Percentiles rank a stretch among this genome's conserved stretches.
Evolutionary conservation across 75 land plant species (phyloP).

Genomic region (Sequoia sempervirens): DNA sequence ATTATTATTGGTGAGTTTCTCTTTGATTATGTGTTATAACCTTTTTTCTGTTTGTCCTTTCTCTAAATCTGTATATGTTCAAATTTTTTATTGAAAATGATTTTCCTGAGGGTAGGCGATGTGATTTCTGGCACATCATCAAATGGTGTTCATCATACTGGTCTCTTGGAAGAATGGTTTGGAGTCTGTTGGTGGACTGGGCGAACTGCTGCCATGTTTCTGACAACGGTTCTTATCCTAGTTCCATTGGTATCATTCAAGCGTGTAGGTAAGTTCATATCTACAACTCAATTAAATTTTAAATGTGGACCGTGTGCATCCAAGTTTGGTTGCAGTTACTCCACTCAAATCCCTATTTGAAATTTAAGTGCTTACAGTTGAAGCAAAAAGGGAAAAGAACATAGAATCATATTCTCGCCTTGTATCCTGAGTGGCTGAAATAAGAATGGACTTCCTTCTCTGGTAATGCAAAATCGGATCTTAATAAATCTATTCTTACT

Average conservation of each 20-base stretch:
- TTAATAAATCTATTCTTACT: not conserved
- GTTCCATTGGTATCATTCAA: slow-evolving; percentile 23
- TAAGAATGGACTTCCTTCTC: not conserved
- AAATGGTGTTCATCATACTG: slow-evolving; percentile 63
- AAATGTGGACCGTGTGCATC: not conserved
- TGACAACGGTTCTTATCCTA: slow-evolving; percentile 29
- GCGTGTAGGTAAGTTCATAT: slow-evolving; percentile 17
- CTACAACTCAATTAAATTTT: not conserved
- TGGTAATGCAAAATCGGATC: not conserved
- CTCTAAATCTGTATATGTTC: not conserved
- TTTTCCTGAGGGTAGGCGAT: slow-evolving; percentile 50
- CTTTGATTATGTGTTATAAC: not conserved
- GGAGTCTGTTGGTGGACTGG: slow-evolving; percentile 91
- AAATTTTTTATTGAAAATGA: not conserved
- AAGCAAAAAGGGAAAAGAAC: not conserved
- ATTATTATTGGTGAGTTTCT: slow-evolving; percentile 32
- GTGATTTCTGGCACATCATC: slow-evolving; percentile 79
- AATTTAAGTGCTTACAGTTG: not conserved
- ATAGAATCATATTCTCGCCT: not conserved
- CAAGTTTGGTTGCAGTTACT: not conserved
- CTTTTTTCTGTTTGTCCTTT: not conserved
- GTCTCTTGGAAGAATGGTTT: slow-evolving; percentile 88
- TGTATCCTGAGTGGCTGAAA: not conserved
- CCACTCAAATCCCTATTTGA: not conserved
- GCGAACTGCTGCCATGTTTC: slow-evolving; percentile 31